These are phyloP conservation scores for Suhomyces kilbournensis DNA, from an alignment of 805 yeast species.

Conservation along the genomic window DNA sequence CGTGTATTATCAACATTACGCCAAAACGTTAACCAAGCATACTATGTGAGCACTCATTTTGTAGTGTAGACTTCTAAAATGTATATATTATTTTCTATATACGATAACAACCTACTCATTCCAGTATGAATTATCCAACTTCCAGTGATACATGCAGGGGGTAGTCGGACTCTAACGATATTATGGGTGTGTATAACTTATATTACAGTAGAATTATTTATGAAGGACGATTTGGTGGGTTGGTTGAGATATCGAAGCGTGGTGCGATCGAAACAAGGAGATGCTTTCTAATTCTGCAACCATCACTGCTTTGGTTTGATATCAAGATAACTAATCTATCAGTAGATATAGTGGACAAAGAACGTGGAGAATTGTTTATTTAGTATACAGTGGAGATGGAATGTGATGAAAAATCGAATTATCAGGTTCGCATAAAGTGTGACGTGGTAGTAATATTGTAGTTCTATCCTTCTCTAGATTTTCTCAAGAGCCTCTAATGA, in stretches of 20 bases:
- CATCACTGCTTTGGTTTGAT: background rate
- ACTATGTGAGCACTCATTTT: background rate
- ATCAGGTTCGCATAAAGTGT: background rate
- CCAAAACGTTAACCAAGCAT: background rate
- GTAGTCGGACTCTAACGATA: background rate
- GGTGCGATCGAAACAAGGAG: no score
- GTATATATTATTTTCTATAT: background rate
- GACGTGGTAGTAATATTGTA: background rate
- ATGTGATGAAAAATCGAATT: background rate
- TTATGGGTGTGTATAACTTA: background rate
- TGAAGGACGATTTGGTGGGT: background rate
- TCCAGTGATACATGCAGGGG: background rate
- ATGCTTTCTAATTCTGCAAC: background rate
- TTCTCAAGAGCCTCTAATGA: slow-evolving; percentile 56
- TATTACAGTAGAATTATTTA: background rate
- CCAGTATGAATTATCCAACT: background rate
- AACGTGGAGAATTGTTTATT: background rate
- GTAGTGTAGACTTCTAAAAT: background rate
- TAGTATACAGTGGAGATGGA: background rate
- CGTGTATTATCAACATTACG: background rate
- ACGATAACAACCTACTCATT: background rate
- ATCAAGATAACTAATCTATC: background rate
- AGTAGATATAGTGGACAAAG: no score
- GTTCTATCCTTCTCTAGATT: slow-evolving; percentile 12
- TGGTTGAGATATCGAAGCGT: no score